These are phyloP conservation scores for Penicillium herquei DNA, from an alignment of 495 filamentous ascomycete genomes.

Conservation along the genomic window DNA sequence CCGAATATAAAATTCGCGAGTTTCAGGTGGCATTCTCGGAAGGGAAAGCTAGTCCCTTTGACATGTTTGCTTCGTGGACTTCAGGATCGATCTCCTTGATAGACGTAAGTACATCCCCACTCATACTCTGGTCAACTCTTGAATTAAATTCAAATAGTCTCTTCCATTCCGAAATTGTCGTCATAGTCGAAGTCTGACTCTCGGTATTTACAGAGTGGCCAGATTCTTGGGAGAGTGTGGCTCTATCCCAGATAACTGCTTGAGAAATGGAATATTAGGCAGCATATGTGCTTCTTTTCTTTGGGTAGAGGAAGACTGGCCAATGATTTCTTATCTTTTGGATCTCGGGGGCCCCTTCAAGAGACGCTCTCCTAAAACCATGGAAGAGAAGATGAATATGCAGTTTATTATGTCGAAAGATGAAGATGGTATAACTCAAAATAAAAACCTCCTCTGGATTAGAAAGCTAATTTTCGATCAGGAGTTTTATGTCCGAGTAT, in stretches of 20 bases:
- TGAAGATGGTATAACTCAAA: background rate
- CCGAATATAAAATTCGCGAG: background rate
- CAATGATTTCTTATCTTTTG: background rate
- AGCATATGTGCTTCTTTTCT: background rate
- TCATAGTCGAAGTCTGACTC: background rate
- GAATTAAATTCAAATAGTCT: background rate
- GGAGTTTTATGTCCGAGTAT: background rate
- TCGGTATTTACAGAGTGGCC: background rate
- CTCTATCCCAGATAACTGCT: background rate
- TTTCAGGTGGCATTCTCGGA: background rate
- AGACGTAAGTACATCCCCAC: background rate
- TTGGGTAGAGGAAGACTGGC: background rate
- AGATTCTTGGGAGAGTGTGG: background rate
- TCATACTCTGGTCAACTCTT: background rate
- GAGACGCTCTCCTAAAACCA: too few relatives aligned
- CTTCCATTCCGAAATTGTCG: background rate
- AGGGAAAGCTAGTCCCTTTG: background rate
- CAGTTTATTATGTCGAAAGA: background rate
- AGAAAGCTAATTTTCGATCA: background rate
- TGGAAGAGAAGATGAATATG: background rate
- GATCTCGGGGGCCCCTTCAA: background rate
- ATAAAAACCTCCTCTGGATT: background rate
- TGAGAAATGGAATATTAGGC: background rate
- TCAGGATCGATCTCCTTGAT: background rate
- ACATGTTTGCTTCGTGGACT: background rate